These are phyloP conservation scores for Pestalotiopsis sp. DNA, from an alignment of 2,329 filamentous ascomycete species.

Conservation along the genomic window DNA sequence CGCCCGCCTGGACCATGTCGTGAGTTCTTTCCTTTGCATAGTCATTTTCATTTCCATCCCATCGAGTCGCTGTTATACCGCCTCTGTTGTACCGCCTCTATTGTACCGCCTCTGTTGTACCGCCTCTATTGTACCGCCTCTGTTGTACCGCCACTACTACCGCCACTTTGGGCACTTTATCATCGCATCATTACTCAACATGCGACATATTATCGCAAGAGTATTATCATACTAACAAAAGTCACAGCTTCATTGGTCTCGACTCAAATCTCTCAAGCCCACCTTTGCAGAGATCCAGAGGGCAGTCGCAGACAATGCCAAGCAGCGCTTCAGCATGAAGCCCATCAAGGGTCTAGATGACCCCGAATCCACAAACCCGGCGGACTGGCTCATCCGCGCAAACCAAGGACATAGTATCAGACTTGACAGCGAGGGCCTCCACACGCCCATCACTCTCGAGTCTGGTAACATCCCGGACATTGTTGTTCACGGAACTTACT, in stretches of 20 bases:
- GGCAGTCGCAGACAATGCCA: constrained; percentile 77
- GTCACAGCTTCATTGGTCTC: constrained; percentile 55
- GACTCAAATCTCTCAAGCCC: constrained; percentile 70
- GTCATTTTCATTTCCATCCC: constrained; percentile 6
- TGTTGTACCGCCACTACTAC: no score
- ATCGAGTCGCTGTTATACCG: background rate
- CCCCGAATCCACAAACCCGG: constrained; percentile 47
- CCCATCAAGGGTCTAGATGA: constrained; percentile 41
- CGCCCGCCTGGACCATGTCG: constrained; percentile 60
- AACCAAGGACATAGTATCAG: constrained; percentile 93
- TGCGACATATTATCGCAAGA: background rate
- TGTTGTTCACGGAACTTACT: constrained; percentile 89
- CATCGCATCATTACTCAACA: no score
- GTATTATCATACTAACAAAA: background rate
- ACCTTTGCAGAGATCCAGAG: constrained; percentile 73
- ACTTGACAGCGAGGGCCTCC: constrained; percentile 69
- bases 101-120: no score
- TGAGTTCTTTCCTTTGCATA: constrained; percentile 40
- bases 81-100: no score
- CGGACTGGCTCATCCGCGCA: constrained; percentile 84
- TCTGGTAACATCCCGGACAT: constrained; percentile 61
- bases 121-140: no score
- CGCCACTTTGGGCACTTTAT: no score
- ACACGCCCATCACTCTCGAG: constrained; percentile 67
- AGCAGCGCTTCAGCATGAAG: constrained; percentile 86